Percentiles rank a stretch among this genome's conserved stretches.
phyloP scores from a whole-genome alignment of 176 grass and related monocot genomes.

The Thinopyrum elongatum region DNA sequence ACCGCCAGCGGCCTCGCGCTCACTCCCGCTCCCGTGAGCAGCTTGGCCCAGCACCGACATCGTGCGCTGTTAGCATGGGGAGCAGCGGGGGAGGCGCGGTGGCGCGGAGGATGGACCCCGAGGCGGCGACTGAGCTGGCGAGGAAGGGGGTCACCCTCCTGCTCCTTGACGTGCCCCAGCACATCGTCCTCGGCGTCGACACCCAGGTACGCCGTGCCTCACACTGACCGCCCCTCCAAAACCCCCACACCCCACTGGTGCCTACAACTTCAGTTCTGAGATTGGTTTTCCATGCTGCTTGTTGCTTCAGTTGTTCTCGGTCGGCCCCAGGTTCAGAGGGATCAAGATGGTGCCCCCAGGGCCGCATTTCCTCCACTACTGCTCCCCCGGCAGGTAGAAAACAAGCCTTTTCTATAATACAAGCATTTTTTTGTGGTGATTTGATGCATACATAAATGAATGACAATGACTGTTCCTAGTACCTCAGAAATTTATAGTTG shows the following conservation, averaged over 20 bases:
- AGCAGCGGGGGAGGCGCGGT: background rate
- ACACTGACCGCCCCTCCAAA: background rate
- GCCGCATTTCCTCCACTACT: too few species aligned
- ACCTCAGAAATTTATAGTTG: background rate
- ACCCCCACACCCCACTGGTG: background rate
- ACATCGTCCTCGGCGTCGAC: constrained; percentile 73
- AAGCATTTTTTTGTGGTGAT: background rate
- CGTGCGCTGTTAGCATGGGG: too few species aligned
- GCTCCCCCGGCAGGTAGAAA: constrained; percentile 72
- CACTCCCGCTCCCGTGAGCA: too few species aligned
- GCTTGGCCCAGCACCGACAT: too few species aligned
- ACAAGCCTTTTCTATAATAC: too few species aligned
- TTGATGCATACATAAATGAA: background rate
- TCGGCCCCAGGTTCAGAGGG: too few species aligned
- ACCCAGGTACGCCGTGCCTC: constrained; percentile 49
- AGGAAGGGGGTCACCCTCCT: constrained; percentile 71
- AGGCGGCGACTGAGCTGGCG: constrained; percentile 65
- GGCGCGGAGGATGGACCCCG: constrained; percentile 54
- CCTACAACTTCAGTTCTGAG: too few species aligned
- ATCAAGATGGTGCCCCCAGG: too few species aligned
- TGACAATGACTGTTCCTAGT: background rate
- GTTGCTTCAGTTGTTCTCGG: too few species aligned
- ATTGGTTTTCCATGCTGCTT: too few species aligned
- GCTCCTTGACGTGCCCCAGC: constrained; percentile 79
- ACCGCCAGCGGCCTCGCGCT: too few species aligned